Evolutionary conservation across 441 rosid species (phyloP).

Genomic region (Adansonia madagascariensis): DNA sequence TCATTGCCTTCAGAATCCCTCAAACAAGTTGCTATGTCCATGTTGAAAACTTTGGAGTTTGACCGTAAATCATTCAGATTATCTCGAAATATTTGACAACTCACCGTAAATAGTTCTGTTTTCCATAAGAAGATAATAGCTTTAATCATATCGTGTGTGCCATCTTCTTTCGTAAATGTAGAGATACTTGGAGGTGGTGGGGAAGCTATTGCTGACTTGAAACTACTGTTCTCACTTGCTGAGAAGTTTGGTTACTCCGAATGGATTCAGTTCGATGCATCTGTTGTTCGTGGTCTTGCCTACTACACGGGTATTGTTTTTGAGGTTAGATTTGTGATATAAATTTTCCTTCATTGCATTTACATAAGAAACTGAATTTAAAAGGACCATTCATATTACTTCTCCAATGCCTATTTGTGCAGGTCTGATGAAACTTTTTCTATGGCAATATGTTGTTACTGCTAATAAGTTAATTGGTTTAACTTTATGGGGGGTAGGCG

Average conservation of each 20-base stretch:
- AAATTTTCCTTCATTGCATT: conserved; percentile 2
- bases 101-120: neutral
- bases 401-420: conserved; percentile 2
- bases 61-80: conserved; percentile 6
- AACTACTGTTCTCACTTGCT: conserved; percentile 75
- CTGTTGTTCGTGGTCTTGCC: conserved; percentile 90
- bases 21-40: neutral
- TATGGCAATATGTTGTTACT: neutral
- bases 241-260: conserved; percentile 86
- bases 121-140: neutral
- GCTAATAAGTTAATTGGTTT: neutral
- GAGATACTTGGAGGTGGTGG: conserved; percentile 76
- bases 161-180: conserved; percentile 35
- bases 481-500: neutral
- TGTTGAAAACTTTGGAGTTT: neutral
- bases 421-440: neutral
- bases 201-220: conserved; percentile 80
- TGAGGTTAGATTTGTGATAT: conserved; percentile 62
- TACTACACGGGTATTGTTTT: conserved; percentile 94
- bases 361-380: conserved; percentile 6
- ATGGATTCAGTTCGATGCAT: conserved; percentile 96
- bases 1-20: neutral
- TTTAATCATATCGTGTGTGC: neutral
- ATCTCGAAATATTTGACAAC: neutral
- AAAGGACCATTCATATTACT: neutral